Percentiles rank a stretch among this genome's conserved stretches.
These are phyloP conservation scores for Aureobasidium sp. DNA, from an alignment of 2,329 filamentous ascomycete genomes.

Conservation along the genomic window DNA sequence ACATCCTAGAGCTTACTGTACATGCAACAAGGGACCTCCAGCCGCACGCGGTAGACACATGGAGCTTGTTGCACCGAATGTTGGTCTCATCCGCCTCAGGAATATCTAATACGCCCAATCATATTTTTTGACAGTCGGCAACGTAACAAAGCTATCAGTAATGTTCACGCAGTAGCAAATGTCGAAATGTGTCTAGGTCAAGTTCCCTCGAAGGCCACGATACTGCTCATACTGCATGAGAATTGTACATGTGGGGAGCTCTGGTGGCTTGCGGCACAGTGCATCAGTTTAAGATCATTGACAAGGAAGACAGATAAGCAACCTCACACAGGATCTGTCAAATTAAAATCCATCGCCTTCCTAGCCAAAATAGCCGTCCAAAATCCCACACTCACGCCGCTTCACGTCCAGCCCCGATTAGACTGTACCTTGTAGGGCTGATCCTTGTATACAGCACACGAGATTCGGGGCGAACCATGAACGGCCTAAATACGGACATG, in stretches of 20 bases:
- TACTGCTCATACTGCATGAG: background rate
- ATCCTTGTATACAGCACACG: background rate
- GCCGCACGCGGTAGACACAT: background rate
- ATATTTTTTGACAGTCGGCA: background rate
- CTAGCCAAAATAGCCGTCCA: background rate
- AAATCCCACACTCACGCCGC: background rate
- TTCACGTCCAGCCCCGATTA: background rate
- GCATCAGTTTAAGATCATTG: background rate
- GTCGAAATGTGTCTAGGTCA: too few species aligned
- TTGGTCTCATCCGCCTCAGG: background rate
- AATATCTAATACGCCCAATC: background rate
- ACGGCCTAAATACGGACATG: background rate
- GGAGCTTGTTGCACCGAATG: background rate
- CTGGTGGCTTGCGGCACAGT: background rate
- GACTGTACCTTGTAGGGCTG: background rate
- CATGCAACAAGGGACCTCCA: background rate
- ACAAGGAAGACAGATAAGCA: background rate
- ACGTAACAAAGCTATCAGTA: background rate
- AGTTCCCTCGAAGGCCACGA: too few species aligned
- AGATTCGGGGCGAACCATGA: background rate
- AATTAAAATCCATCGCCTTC: background rate
- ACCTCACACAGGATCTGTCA: background rate
- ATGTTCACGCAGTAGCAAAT: background rate
- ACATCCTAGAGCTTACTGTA: slow-evolving; percentile 3
- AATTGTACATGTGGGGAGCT: background rate